phyloP scores from a whole-genome alignment of 2,329 filamentous ascomycete genomes.

The Podosphaera xanthii region DNA sequence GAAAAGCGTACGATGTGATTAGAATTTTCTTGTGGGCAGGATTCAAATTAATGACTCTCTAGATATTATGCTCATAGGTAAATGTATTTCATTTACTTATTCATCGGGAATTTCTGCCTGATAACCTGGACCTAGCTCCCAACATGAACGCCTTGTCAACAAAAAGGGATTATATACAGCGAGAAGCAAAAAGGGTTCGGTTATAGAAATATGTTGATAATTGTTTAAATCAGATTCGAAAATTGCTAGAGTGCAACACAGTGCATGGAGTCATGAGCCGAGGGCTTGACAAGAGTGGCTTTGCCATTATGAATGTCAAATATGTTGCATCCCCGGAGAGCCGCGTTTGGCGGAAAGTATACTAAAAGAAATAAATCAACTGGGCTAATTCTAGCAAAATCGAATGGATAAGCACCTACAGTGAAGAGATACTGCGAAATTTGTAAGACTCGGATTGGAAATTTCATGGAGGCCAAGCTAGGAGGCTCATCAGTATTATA shows the following conservation, averaged over 20 bases:
- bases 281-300: slow-evolving; percentile 46
- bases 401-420: slow-evolving; percentile 11
- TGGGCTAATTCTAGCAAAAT: neutral
- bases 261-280: slow-evolving; percentile 44
- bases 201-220: too few species aligned
- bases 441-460: slow-evolving; percentile 44
- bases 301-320: slow-evolving; percentile 59
- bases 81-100: too few species aligned
- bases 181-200: too few species aligned
- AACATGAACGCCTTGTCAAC: too few species aligned
- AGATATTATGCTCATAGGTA: too few species aligned
- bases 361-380: slow-evolving; percentile 17
- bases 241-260: neutral
- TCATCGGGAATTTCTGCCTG: too few species aligned
- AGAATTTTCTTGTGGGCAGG: too few species aligned
- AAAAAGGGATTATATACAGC: too few species aligned
- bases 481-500: neutral
- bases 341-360: slow-evolving; percentile 82
- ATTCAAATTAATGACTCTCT: too few species aligned
- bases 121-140: too few species aligned
- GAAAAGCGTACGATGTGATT: too few species aligned
- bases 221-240: neutral
- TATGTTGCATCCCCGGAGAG: slow-evolving; percentile 56
- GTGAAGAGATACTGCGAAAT: slow-evolving; percentile 70
- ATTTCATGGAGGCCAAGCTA: slow-evolving; percentile 63